These are phyloP conservation scores for Aspergillus sp. DNA, from an alignment of 2,329 filamentous ascomycete species.

Conservation along the genomic window DNA sequence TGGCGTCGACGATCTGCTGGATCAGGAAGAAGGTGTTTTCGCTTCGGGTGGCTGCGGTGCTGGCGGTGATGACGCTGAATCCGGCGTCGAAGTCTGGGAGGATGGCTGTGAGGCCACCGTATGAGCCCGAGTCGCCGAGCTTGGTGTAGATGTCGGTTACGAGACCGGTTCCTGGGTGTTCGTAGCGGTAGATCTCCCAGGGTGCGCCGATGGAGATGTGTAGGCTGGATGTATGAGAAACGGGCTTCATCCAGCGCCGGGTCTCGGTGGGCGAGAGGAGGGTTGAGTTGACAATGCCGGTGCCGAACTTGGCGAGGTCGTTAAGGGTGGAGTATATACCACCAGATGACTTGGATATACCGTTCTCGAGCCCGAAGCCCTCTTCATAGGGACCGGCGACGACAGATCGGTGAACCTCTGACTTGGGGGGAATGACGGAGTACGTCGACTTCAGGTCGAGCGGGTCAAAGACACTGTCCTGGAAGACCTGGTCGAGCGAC, in stretches of 20 bases:
- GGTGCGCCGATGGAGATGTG: slow-evolving; percentile 39
- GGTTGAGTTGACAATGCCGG: slow-evolving; percentile 34
- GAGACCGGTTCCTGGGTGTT: slow-evolving; percentile 20
- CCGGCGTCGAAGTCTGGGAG: slow-evolving; percentile 47
- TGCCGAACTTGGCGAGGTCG: slow-evolving; percentile 36
- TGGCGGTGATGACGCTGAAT: slow-evolving; percentile 40
- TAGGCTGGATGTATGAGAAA: slow-evolving; percentile 40
- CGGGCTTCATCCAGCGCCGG: slow-evolving; percentile 44
- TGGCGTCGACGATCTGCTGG: slow-evolving; percentile 27
- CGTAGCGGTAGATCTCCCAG: slow-evolving; percentile 46
- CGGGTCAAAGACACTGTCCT: slow-evolving; percentile 44
- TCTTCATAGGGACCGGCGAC: slow-evolving; percentile 9
- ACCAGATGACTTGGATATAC: slow-evolving; percentile 17
- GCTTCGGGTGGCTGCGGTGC: slow-evolving; percentile 11
- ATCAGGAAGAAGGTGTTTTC: slow-evolving; percentile 16
- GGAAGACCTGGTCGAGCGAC: slow-evolving; percentile 40
- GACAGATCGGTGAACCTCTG: slow-evolving; percentile 17
- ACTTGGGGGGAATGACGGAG: slow-evolving; percentile 29
- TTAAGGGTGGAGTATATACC: slow-evolving; percentile 35
- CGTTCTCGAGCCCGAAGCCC: slow-evolving; percentile 1
- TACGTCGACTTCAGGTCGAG: slow-evolving; percentile 46
- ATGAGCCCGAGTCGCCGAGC: slow-evolving; percentile 42
- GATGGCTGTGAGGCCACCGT: slow-evolving; percentile 40
- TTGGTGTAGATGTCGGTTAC: slow-evolving; percentile 43
- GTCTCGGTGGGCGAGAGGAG: slow-evolving; percentile 37